A percentile compares a stretch with the other conserved stretches of the same genome.
Evolutionary conservation across 148 eudicot genomes (phyloP).

Genomic region (Bassia scoparia): DNA sequence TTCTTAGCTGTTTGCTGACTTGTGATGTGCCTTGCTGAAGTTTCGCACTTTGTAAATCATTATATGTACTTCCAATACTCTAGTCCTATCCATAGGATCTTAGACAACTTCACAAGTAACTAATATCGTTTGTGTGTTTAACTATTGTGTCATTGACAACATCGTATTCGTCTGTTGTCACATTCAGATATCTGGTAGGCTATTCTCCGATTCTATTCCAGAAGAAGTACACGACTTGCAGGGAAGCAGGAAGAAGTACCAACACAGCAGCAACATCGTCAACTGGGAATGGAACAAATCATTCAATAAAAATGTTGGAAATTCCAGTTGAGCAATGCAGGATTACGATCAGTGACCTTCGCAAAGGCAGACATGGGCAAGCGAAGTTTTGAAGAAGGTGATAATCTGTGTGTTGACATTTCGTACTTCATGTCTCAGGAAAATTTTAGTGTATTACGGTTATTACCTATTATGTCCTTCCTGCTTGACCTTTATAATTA

Average conservation of each 20-base stretch:
- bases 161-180: constrained; percentile 8
- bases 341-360: constrained; percentile 66
- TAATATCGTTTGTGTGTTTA: background rate
- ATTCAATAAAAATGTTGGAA: constrained; percentile 60
- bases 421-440: background rate
- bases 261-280: constrained; percentile 41
- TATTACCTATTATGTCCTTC: too few species aligned
- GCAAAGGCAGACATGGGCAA: constrained; percentile 62
- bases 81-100: background rate
- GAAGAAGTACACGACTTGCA: constrained; percentile 83
- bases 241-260: constrained; percentile 49
- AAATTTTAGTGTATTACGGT: background rate
- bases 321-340: constrained; percentile 56
- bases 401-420: constrained; percentile 15
- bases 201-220: constrained; percentile 85
- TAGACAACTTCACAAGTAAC: background rate
- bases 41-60: background rate
- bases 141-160: constrained; percentile 9
- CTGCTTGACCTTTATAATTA: too few species aligned
- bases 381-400: constrained; percentile 81
- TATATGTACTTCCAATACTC: background rate
- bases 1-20: background rate
- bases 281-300: constrained; percentile 73
- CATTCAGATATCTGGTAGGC: constrained; percentile 82
- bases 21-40: background rate